Conservation (phyloP, 2,329 filamentous ascomycete genomes). For the Xylariaceae sp. region DNA sequence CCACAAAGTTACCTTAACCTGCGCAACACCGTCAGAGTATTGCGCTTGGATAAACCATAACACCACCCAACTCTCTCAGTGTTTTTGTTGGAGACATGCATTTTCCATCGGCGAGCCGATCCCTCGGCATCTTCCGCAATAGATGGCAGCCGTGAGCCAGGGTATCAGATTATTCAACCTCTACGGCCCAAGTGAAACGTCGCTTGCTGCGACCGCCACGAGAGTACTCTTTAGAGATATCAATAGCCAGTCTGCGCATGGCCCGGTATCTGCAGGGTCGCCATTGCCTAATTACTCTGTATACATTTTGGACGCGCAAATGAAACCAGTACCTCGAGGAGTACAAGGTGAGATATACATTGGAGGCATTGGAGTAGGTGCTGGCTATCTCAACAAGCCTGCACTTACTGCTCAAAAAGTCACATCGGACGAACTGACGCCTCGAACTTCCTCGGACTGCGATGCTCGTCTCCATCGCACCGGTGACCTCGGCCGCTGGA, state of each 20-base stretch:
- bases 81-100: conserved; percentile 30
- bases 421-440: too few relatives aligned
- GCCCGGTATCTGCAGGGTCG: conserved; percentile 1
- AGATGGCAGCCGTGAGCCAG: conserved; percentile 1
- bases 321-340: conserved; percentile 37
- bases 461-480: conserved; percentile 29
- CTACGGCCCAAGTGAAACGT: conserved; percentile 19
- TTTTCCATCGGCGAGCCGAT: conserved; percentile 33
- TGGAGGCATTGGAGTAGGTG: conserved; percentile 35
- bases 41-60: conserved; percentile 21
- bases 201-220: conserved; percentile 5
- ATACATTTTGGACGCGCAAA: conserved; percentile 40
- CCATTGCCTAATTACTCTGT: conserved; percentile 15
- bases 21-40: conserved; percentile 40
- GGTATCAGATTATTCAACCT: conserved; percentile 16
- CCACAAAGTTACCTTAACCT: conserved; percentile 34
- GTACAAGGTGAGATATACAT: conserved; percentile 43
- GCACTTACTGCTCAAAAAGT: conserved; percentile 1
- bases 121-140: conserved; percentile 8
- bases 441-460: too few relatives aligned
- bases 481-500: conserved; percentile 39
- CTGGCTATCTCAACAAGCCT: conserved; percentile 34
- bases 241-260: background rate
- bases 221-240: conserved; percentile 4
- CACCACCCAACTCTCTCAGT: conserved; percentile 3